Evolutionary conservation across 192 early-diverging fungal genomes (phyloP).

Genomic region (Entomortierella chlamydospora): DNA sequence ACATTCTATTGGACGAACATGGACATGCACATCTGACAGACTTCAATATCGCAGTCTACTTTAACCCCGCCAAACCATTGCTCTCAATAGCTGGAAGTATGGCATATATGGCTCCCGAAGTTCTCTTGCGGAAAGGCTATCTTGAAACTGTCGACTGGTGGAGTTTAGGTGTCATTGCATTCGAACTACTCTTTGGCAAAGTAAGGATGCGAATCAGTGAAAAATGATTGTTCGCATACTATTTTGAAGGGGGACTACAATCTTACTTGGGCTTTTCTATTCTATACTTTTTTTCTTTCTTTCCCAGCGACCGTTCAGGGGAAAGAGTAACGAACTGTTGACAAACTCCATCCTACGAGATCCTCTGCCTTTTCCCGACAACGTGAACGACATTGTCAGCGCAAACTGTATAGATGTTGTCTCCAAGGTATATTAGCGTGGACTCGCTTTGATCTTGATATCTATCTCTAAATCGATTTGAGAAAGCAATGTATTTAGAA

Average conservation of each 20-base stretch:
- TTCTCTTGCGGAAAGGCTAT: constrained; percentile 69
- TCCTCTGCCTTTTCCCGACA: constrained; percentile 73
- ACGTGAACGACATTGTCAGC: constrained; percentile 59
- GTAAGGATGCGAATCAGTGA: constrained; percentile 49
- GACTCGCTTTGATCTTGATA: too few relatives aligned
- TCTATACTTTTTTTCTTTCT: constrained; percentile 6
- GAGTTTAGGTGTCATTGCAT: constrained; percentile 84
- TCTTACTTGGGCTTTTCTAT: too few relatives aligned
- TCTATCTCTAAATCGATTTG: too few relatives aligned
- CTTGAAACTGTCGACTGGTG: constrained; percentile 78
- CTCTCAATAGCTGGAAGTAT: constrained; percentile 84
- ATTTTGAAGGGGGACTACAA: too few relatives aligned
- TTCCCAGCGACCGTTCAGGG: constrained; percentile 82
- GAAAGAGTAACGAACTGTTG: constrained; percentile 79
- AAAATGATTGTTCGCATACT: neutral
- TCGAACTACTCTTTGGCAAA: constrained; percentile 82
- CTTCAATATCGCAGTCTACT: constrained; percentile 88
- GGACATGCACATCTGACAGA: constrained; percentile 89
- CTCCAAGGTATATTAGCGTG: constrained; percentile 52
- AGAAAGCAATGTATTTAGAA: too few relatives aligned
- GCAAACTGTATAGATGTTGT: constrained; percentile 65
- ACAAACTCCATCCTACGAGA: constrained; percentile 78
- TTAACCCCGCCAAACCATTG: constrained; percentile 70
- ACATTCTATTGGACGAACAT: constrained; percentile 78
- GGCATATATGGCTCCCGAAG: constrained; percentile 92